Conservation (phyloP, 495 filamentous ascomycete genomes). For the Lepraria neglecta region DNA sequence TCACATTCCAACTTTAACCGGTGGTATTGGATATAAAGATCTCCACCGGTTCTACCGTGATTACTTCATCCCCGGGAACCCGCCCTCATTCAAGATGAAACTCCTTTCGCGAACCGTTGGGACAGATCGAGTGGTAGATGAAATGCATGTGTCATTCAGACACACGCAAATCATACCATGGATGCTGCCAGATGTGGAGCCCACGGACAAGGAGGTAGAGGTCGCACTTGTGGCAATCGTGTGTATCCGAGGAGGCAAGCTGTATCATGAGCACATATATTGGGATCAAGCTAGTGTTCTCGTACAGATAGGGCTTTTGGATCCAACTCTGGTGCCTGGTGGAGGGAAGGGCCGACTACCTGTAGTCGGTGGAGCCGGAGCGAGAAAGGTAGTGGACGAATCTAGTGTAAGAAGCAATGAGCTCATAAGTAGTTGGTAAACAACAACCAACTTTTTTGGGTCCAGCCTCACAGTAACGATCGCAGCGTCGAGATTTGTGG, state of each 20-base stretch:
- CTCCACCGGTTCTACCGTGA: constrained; percentile 68
- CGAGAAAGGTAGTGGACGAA: constrained; percentile 60
- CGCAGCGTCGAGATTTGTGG: constrained; percentile 27
- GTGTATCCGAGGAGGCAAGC: constrained; percentile 61
- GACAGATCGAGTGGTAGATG: constrained; percentile 55
- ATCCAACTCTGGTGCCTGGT: constrained; percentile 51
- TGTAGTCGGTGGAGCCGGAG: constrained; percentile 60
- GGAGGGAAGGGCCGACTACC: constrained; percentile 58
- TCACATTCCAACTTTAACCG: constrained; percentile 55
- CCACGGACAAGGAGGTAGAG: constrained; percentile 61
- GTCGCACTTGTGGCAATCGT: constrained; percentile 71
- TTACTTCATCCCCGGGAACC: constrained; percentile 66
- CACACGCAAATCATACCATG: constrained; percentile 69
- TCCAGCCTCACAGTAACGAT: constrained; percentile 1
- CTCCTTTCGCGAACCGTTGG: constrained; percentile 65
- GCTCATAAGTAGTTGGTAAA: constrained; percentile 54
- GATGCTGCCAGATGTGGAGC: constrained; percentile 71
- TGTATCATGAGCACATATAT: constrained; percentile 78
- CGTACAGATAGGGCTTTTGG: constrained; percentile 67
- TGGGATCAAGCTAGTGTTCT: constrained; percentile 86
- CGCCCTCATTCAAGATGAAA: constrained; percentile 59
- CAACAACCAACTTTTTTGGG: background rate
- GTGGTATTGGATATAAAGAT: constrained; percentile 62
- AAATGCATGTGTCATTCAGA: constrained; percentile 55
- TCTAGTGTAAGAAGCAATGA: constrained; percentile 54